Conservation (phyloP, 345 rosid genomes). For the Gossypium thurberi region DNA sequence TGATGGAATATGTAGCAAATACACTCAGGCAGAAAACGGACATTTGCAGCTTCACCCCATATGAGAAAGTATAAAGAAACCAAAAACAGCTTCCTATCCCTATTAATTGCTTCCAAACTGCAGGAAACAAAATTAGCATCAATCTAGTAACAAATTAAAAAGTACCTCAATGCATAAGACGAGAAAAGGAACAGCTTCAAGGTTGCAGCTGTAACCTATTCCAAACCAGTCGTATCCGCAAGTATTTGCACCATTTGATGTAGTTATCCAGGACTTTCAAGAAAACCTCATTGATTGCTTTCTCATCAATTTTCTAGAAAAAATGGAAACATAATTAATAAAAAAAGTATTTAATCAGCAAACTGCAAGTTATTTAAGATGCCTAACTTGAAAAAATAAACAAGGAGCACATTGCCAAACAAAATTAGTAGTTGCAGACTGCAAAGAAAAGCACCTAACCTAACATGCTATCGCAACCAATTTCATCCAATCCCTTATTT, state of each 20-base stretch:
- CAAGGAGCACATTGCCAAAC: neutral
- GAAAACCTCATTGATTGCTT: conserved; percentile 88
- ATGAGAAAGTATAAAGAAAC: conserved; percentile 85
- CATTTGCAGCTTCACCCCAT: conserved; percentile 99
- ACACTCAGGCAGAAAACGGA: conserved; percentile 97
- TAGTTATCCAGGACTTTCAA: conserved; percentile 84
- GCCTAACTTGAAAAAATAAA: neutral
- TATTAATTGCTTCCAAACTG: conserved; percentile 82
- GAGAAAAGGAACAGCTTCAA: conserved; percentile 7
- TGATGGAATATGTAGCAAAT: conserved; percentile 92
- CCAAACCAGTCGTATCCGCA: conserved; percentile 74
- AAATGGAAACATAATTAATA: neutral
- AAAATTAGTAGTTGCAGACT: neutral
- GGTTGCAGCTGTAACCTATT: conserved; percentile 50
- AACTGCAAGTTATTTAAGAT: neutral
- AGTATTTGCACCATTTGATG: conserved; percentile 94
- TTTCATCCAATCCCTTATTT: neutral
- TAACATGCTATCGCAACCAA: neutral
- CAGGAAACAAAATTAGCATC: conserved; percentile 16
- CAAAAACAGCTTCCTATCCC: conserved; percentile 87
- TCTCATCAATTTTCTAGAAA: conserved; percentile 82
- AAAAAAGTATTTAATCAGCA: conserved; percentile 9
- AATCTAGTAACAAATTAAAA: conserved; percentile 12
- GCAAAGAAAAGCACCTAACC: neutral
- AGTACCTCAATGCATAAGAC: neutral